phyloP scores from a whole-genome alignment of 768 basidiomycete species.

The Phaeolepiota aurea region DNA sequence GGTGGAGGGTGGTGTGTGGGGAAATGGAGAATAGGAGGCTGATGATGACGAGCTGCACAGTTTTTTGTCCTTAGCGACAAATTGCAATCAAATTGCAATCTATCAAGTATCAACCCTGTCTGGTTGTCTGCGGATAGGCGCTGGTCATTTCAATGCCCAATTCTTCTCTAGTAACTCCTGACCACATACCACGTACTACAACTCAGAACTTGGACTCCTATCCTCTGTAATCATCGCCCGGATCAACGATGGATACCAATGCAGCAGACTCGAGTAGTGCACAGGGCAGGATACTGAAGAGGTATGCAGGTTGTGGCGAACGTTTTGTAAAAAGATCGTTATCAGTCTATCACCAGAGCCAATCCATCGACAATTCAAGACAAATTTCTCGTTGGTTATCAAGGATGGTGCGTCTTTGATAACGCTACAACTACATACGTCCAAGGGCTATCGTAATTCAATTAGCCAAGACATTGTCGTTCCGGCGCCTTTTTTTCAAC shows the following conservation, averaged over 20 bases:
- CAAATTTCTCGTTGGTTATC: constrained; percentile 81
- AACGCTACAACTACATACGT: background rate
- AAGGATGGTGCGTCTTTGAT: constrained; percentile 58
- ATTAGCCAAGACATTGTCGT: too few relatives aligned
- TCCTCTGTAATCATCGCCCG: too few relatives aligned
- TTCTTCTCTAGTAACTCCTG: too few relatives aligned
- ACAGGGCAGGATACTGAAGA: constrained; percentile 29
- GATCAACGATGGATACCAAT: too few relatives aligned
- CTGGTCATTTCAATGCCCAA: too few relatives aligned
- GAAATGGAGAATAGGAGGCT: background rate
- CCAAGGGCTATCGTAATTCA: too few relatives aligned
- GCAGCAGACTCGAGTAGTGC: too few relatives aligned
- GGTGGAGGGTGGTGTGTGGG: background rate
- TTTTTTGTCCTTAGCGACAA: too few relatives aligned
- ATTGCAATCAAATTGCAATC: too few relatives aligned
- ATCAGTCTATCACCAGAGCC: constrained; percentile 28
- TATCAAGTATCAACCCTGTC: background rate
- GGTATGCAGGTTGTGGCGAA: constrained; percentile 23
- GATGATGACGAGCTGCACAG: background rate
- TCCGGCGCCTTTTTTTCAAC: too few relatives aligned
- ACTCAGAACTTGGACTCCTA: too few relatives aligned
- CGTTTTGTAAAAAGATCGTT: background rate
- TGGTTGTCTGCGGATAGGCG: constrained; percentile 8
- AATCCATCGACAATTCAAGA: constrained; percentile 73
- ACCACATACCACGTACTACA: too few relatives aligned